A percentile compares a stretch with the other conserved stretches of the same genome.
phyloP scores from a whole-genome alignment of 176 grass and related monocot genomes.

The Phyllostachys edulis region DNA sequence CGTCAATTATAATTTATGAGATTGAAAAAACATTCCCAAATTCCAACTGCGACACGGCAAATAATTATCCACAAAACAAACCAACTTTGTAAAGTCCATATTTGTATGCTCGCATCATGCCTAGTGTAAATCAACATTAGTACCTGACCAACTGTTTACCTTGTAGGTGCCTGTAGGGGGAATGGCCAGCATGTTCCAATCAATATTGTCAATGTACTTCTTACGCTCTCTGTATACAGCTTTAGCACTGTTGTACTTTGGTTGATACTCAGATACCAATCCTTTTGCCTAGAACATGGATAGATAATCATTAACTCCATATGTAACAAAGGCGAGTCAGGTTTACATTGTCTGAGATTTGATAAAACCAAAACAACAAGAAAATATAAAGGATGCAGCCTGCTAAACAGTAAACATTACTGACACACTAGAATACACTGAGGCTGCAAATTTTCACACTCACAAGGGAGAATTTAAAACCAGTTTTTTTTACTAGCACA shows the following conservation, averaged over 20 bases:
- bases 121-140: slow-evolving; percentile 4
- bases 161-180: slow-evolving; percentile 83
- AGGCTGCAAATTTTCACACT: background rate
- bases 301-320: slow-evolving; percentile 10
- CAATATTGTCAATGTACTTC: slow-evolving; percentile 68
- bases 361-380: slow-evolving; percentile 8
- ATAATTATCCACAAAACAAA: background rate
- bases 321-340: slow-evolving; percentile 18
- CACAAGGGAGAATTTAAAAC: background rate
- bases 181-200: slow-evolving; percentile 84
- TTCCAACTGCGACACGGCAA: slow-evolving; percentile 1
- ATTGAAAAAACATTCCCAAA: background rate
- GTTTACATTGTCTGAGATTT: slow-evolving; percentile 10
- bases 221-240: slow-evolving; percentile 51
- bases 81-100: background rate
- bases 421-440: slow-evolving; percentile 3
- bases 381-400: background rate
- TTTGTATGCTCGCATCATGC: background rate
- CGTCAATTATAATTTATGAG: background rate
- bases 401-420: background rate
- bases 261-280: slow-evolving; percentile 92
- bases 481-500: background rate
- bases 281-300: slow-evolving; percentile 80
- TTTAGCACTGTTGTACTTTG: slow-evolving; percentile 95
- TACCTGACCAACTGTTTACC: slow-evolving; percentile 43